Evolutionary conservation across 2,329 filamentous ascomycete genomes (phyloP), one percentile per base, ranked within the genome.

Genomic region (Colletotrichum brevisporum): DNA sequence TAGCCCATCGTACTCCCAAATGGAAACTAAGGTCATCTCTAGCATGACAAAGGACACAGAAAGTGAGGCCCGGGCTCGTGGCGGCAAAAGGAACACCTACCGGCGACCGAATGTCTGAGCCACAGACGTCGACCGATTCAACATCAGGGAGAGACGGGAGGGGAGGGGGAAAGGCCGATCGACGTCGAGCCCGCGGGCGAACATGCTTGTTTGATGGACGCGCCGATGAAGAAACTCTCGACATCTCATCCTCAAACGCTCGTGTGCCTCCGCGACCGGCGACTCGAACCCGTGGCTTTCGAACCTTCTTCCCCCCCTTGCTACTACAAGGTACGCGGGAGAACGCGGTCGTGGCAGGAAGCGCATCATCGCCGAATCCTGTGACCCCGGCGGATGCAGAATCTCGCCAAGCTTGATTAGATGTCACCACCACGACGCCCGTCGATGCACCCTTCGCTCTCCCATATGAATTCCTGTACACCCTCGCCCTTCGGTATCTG

Each of bases 101-200:
- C 27, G 60, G 52, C 18, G 18, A 27, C 15, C 60, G 52, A 56
- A 16, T 43, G 60, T 63, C 60, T 63, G 60, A 63, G 52, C 60
- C 60, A 63, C 52, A 56, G 60, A 63, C 43, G 52, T 50, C 43
- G 60, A 45, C 60, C 52, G 60, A 55, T 39, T 63, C 60, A 56
- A 41, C 41, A 39, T 63, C 51, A 63, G 51, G 60, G 26, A 48
- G 60, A 63, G 31, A 51, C 52, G 18, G 31, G 45, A 47, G 47
- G 4, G 21, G 21, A 3, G 21, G 21, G 21, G 21, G 21, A 24
- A 3, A 21, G n/a, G 18, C 52, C 18, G 60, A 56, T 63, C 52
- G 52, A 41, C 60, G 41, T 26, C 26, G 6, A 55, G 51, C 12
- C n/a, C 10, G 26, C 39, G 52, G 24, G 45, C 16, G 50, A 9